Percentiles rank a stretch among this genome's conserved stretches.
phyloP scores from a whole-genome alignment of 306 rosid species.

The Begonia loranthoides region DNA sequence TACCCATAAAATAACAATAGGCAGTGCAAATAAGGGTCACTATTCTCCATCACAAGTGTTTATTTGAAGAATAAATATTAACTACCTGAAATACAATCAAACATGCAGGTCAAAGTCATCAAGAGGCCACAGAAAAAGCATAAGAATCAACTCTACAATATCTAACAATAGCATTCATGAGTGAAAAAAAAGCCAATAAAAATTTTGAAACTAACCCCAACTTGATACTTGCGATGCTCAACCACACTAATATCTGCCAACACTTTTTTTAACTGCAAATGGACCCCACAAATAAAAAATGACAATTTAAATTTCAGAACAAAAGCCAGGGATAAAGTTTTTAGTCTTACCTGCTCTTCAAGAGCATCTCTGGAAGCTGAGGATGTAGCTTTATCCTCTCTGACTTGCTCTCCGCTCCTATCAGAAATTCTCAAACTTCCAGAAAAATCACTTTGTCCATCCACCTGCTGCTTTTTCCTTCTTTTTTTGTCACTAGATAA shows the following conservation, averaged over 20 bases:
- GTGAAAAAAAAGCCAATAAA: no score
- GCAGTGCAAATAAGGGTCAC: no score
- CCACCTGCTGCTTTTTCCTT: slow-evolving; percentile 39
- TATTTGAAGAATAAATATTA: no score
- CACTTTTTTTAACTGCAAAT: slow-evolving; percentile 56
- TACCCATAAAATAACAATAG: no score
- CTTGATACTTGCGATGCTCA: slow-evolving; percentile 45
- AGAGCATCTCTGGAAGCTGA: slow-evolving; percentile 38
- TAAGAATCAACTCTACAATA: no score
- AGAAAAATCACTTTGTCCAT: slow-evolving; percentile 50
- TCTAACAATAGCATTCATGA: no score
- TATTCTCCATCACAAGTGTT: no score
- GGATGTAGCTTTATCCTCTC: slow-evolving; percentile 36
- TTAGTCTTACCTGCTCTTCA: slow-evolving; percentile 44
- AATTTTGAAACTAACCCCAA: slow-evolving; percentile 41
- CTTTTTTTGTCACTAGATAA: slow-evolving; percentile 39
- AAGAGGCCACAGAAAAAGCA: background rate
- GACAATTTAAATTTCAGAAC: slow-evolving; percentile 4
- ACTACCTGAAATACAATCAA: no score
- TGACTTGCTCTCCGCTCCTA: slow-evolving; percentile 36
- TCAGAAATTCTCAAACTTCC: slow-evolving; percentile 46
- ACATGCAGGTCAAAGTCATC: no score
- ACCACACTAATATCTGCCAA: slow-evolving; percentile 34
- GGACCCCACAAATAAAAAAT: slow-evolving; percentile 22
- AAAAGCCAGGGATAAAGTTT: slow-evolving; percentile 2